Percentiles rank a stretch among this genome's conserved stretches.
Evolutionary conservation across 768 basidiomycete genomes (phyloP).

Genomic region (Naganishia vaughanmartiniae): DNA sequence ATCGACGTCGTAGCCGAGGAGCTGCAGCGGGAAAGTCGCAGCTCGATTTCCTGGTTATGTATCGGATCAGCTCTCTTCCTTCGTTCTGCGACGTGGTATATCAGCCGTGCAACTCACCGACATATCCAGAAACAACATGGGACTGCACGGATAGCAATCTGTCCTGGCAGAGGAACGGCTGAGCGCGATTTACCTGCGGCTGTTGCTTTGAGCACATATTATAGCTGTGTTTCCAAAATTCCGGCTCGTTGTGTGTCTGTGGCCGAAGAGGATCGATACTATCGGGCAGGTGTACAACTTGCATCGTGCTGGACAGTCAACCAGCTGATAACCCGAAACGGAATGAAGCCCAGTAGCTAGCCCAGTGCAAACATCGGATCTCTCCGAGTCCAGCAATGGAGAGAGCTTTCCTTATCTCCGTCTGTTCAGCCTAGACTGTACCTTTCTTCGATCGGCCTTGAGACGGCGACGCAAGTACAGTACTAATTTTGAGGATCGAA

Average conservation of each 20-base stretch:
- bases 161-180: constrained; percentile 31
- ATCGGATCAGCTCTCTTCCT: background rate
- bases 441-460: background rate
- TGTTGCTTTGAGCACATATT: background rate
- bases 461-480: background rate
- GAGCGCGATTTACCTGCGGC: background rate
- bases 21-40: constrained; percentile 63
- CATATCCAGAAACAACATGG: constrained; percentile 90
- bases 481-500: background rate
- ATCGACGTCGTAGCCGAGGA: constrained; percentile 91
- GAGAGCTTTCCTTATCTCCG: too few relatives aligned
- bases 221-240: background rate
- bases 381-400: too few relatives aligned
- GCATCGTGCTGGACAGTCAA: too few relatives aligned
- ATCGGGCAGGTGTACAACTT: too few relatives aligned
- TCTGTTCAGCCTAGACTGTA: too few relatives aligned
- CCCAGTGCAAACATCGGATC: background rate
- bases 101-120: constrained; percentile 57
- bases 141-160: constrained; percentile 87
- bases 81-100: background rate
- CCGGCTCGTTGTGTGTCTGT: too few relatives aligned
- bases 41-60: constrained; percentile 54
- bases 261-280: too few relatives aligned
- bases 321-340: background rate
- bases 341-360: too few relatives aligned